A percentile compares a stretch with the other conserved stretches of the same genome.
Evolutionary conservation across 768 basidiomycete genomes (phyloP).

Genomic region (Guyanaporus albipodus): DNA sequence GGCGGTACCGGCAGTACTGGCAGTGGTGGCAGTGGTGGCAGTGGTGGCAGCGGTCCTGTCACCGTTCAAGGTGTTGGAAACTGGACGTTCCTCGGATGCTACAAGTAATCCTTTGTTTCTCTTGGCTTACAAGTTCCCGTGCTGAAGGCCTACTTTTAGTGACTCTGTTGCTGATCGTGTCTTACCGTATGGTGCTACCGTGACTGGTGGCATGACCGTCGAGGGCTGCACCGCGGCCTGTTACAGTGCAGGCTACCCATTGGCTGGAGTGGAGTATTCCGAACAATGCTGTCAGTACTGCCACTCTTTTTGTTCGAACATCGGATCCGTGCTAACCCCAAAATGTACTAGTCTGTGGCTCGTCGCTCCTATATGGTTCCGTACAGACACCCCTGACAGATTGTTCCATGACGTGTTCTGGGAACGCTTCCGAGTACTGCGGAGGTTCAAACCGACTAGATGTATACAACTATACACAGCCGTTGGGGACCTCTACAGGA

Average conservation of each 20-base stretch:
- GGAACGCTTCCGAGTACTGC: constrained; percentile 51
- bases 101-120: constrained; percentile 44
- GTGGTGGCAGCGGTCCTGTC: too few species aligned
- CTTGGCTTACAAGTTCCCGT: neutral
- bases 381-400: constrained; percentile 41
- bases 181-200: constrained; percentile 28
- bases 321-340: constrained; percentile 37
- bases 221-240: constrained; percentile 50
- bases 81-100: constrained; percentile 73
- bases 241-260: constrained; percentile 36
- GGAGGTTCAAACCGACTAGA: constrained; percentile 58
- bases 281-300: constrained; percentile 45
- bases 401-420: constrained; percentile 41
- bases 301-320: constrained; percentile 20
- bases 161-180: constrained; percentile 33
- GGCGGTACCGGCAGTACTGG: too few species aligned
- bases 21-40: too few species aligned
- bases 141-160: constrained; percentile 21
- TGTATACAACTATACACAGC: constrained; percentile 17
- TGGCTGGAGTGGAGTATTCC: constrained; percentile 47
- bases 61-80: constrained; percentile 53
- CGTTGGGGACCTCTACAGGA: neutral
- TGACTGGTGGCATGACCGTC: constrained; percentile 41
- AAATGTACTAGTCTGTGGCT: constrained; percentile 34
- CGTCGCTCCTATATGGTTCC: constrained; percentile 17